Evolutionary conservation across 495 filamentous ascomycete genomes (phyloP).

Genomic region (Aspergillus olivimuriae): DNA sequence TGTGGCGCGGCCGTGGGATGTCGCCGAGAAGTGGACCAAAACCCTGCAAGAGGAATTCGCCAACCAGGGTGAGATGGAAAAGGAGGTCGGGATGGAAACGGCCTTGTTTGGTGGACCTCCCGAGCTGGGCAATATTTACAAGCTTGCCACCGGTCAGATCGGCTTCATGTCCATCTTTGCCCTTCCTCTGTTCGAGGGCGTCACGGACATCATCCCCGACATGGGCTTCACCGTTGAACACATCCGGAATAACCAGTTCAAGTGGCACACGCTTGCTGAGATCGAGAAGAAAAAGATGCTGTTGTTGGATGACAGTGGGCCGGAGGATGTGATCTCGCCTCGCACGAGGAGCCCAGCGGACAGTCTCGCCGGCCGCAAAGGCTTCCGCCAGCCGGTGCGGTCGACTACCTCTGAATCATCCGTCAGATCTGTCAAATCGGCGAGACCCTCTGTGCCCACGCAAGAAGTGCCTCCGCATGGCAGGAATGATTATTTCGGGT

Average conservation of each 20-base stretch:
- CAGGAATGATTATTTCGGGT: slow-evolving; percentile 12
- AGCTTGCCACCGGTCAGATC: slow-evolving; percentile 81
- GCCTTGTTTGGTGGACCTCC: slow-evolving; percentile 79
- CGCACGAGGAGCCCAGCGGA: slow-evolving; percentile 31
- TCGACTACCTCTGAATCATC: slow-evolving; percentile 1
- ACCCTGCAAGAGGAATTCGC: slow-evolving; percentile 92
- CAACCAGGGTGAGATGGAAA: slow-evolving; percentile 87
- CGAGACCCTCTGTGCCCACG: no score
- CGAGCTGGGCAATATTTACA: slow-evolving; percentile 70
- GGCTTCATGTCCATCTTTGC: slow-evolving; percentile 96
- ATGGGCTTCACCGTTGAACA: slow-evolving; percentile 80
- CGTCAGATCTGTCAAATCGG: slow-evolving; percentile 3
- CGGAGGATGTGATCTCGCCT: slow-evolving; percentile 28
- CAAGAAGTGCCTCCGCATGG: slow-evolving; percentile 7
- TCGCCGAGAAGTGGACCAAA: slow-evolving; percentile 80
- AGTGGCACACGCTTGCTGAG: slow-evolving; percentile 66
- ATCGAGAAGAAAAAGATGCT: slow-evolving; percentile 33
- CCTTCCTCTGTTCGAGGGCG: slow-evolving; percentile 77
- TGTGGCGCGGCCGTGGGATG: slow-evolving; percentile 77
- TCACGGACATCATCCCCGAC: slow-evolving; percentile 74
- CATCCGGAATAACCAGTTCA: slow-evolving; percentile 62
- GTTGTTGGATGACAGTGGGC: slow-evolving; percentile 16
- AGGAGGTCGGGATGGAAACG: slow-evolving; percentile 75
- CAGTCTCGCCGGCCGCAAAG: slow-evolving; percentile 5
- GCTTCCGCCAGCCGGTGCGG: slow-evolving; percentile 3